Evolutionary conservation across 768 basidiomycete genomes (phyloP), one percentile per base, ranked within the genome.

Genomic region (Podaxis rugospora): DNA sequence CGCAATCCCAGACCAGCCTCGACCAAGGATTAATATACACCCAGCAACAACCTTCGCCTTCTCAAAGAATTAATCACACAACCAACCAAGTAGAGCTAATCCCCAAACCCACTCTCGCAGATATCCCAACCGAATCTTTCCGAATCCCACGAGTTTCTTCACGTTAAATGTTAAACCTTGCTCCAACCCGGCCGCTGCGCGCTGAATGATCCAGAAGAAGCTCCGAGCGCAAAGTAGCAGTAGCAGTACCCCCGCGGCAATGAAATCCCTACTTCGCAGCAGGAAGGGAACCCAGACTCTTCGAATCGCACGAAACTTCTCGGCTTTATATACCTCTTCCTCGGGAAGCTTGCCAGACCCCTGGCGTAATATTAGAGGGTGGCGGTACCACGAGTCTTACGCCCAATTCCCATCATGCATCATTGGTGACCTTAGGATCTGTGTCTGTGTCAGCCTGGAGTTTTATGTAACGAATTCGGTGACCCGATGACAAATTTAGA

Each of bases 261-360:
- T 50, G 32, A 36, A 57, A 57, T 37, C 27, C 47, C 35, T 21
- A 47, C 55, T 46, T 21, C n/a, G n/a, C 10, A 36, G 14, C 35
- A 11, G 42, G 36, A 39, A 55, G 37, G 40, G n/a, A 13, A 42
- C 6, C 14, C n/a, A 36, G 35, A 10, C 18, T 18, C 36, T 10
- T 7, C n/a, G 35, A 16, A 21, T 11, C 7, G 14, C 7, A 39
- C 13, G 11, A 47, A 57, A 35, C 9, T 50, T 50, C 50, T 57
- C 57, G 36, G 49, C 18, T 47, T 57, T 57, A 57, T 57, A 50
- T 57, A 50, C 28, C 16, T 27, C 55, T 47, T 35, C 55, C 55
- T 25, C 40, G 25, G 54, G 54, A 42, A 35, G 32, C 11, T 51
- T 52, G n/a, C 51, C 47, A 49, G 7, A 10, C 21, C 46, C 46